Percentiles rank a stretch among this genome's conserved stretches.
Conservation (phyloP, 345 rosid genomes). For the Mallotus nudiflorus region DNA sequence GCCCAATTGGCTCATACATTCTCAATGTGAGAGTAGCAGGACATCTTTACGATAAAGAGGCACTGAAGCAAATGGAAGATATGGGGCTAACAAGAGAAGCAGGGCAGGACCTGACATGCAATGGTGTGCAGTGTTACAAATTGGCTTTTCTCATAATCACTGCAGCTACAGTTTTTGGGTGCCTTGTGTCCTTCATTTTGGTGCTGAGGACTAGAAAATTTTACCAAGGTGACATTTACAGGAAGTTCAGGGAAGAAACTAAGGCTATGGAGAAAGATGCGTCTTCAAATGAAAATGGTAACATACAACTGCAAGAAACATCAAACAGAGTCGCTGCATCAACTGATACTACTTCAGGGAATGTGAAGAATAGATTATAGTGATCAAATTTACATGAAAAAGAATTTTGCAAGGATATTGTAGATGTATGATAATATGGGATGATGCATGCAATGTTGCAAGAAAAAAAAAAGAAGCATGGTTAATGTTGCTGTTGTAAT, state of each 20-base stretch:
- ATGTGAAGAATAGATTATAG: too few species aligned
- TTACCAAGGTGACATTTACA: constrained; percentile 8
- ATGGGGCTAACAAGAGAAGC: not conserved
- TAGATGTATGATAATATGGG: too few species aligned
- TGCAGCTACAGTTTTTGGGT: constrained; percentile 4
- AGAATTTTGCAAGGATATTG: too few species aligned
- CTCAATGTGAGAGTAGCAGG: constrained; percentile 3
- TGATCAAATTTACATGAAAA: too few species aligned
- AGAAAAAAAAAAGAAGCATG: too few species aligned
- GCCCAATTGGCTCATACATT: constrained; percentile 6
- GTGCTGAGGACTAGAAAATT: constrained; percentile 6
- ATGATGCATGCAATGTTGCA: too few species aligned
- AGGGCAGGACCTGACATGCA: constrained; percentile 8
- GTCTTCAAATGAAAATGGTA: too few species aligned
- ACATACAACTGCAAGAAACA: too few species aligned
- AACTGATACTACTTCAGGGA: too few species aligned
- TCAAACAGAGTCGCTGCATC: too few species aligned
- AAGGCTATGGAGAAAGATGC: too few species aligned
- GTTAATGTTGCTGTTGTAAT: too few species aligned
- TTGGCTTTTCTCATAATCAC: not conserved
- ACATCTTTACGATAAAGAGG: not conserved
- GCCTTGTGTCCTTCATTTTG: not conserved
- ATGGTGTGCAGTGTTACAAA: constrained; percentile 5
- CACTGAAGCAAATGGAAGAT: not conserved
- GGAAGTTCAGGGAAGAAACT: not conserved